These are phyloP conservation scores for Fusarium nisikadoi DNA, from an alignment of 2,329 filamentous ascomycete genomes.

Conservation along the genomic window DNA sequence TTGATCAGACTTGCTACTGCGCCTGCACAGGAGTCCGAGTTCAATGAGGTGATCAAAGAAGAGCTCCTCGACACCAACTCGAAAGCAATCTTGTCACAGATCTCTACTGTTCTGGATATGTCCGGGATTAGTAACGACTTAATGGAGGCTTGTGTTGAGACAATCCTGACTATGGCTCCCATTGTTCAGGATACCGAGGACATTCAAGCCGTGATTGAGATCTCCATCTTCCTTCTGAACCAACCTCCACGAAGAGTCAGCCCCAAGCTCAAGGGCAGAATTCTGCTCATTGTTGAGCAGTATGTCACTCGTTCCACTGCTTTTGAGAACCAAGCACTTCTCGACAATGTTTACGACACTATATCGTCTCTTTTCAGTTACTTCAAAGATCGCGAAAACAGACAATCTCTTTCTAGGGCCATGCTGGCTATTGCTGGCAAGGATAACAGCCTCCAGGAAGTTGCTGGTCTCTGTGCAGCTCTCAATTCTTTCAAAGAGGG, in stretches of 20 bases:
- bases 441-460: slow-evolving; percentile 67
- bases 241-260: slow-evolving; percentile 87
- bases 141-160: slow-evolving; percentile 80
- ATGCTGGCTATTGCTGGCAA: slow-evolving; percentile 75
- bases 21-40: slow-evolving; percentile 65
- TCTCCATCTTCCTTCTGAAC: slow-evolving; percentile 82
- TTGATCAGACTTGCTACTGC: slow-evolving; percentile 70
- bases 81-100: slow-evolving; percentile 71
- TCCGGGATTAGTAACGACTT: slow-evolving; percentile 74
- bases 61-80: slow-evolving; percentile 68
- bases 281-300: slow-evolving; percentile 82
- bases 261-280: slow-evolving; percentile 81
- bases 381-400: slow-evolving; percentile 83
- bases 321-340: slow-evolving; percentile 57
- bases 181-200: slow-evolving; percentile 75
- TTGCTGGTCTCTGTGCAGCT: slow-evolving; percentile 77
- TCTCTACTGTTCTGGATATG: slow-evolving; percentile 73
- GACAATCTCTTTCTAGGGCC: slow-evolving; percentile 78
- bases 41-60: slow-evolving; percentile 65
- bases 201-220: slow-evolving; percentile 80
- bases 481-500: slow-evolving; percentile 82
- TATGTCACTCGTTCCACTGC: slow-evolving; percentile 75
- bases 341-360: slow-evolving; percentile 75
- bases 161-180: slow-evolving; percentile 79
- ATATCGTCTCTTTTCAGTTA: slow-evolving; percentile 87